phyloP scores from a whole-genome alignment of 352 stramenopile species.

The Phytophthora chlamydospora region DNA sequence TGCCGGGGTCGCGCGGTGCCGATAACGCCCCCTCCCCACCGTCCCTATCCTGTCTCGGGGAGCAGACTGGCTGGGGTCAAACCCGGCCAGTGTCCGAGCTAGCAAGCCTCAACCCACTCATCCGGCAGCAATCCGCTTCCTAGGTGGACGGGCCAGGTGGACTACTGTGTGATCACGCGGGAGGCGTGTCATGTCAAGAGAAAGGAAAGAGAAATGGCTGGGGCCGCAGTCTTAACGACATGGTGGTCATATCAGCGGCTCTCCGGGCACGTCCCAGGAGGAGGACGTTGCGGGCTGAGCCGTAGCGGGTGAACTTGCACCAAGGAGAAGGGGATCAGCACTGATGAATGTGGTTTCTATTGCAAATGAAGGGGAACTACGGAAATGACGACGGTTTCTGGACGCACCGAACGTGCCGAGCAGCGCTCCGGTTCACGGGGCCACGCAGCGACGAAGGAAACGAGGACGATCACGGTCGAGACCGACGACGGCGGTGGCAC shows the following conservation, averaged over 20 bases:
- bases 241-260: constrained; percentile 7
- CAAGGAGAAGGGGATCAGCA: background rate
- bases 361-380: background rate
- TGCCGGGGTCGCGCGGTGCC: constrained; percentile 3
- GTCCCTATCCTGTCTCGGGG: background rate
- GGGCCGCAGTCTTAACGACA: background rate
- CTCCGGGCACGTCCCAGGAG: background rate
- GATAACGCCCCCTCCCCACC: constrained; percentile 13
- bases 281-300: background rate
- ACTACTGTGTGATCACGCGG: no score
- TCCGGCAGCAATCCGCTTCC: background rate
- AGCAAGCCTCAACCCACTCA: no score
- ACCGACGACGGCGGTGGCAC: background rate
- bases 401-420: background rate
- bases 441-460: no score
- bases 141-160: background rate
- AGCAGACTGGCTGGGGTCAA: no score
- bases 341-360: background rate
- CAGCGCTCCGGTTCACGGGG: no score
- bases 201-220: no score
- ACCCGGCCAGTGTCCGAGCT: no score
- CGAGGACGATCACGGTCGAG: background rate
- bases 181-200: background rate
- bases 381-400: background rate
- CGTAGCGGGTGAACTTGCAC: background rate